Percentiles rank a stretch among this genome's conserved stretches.
Evolutionary conservation across 1,284 basidiomycete species (phyloP).

Genomic region (Rhodotorula sp.): DNA sequence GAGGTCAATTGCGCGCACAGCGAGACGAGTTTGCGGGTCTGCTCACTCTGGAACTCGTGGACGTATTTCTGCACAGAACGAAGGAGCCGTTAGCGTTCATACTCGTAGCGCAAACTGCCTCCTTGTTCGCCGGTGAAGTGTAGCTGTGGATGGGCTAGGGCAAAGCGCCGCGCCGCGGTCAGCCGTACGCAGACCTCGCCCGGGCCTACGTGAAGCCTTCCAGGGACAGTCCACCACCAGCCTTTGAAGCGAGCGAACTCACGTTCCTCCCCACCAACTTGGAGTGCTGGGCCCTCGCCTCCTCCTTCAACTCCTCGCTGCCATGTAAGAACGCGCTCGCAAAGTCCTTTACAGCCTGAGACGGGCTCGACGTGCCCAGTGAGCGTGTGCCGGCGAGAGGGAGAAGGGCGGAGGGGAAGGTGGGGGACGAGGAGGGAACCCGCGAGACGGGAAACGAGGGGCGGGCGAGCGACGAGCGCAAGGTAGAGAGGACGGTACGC

Average conservation of each 20-base stretch:
- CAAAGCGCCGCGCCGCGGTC: no score
- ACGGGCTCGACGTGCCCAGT: not conserved
- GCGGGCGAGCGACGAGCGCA: no score
- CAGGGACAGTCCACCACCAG: not conserved
- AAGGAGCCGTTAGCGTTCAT: not conserved
- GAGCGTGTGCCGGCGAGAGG: no score
- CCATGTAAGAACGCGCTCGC: conserved; percentile 60
- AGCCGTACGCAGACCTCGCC: no score
- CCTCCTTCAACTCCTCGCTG: conserved; percentile 77
- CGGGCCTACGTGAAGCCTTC: not conserved
- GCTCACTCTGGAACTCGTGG: conserved; percentile 80
- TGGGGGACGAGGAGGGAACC: not conserved
- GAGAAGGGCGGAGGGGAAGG: no score
- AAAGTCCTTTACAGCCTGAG: conserved; percentile 5
- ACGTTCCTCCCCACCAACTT: conserved; percentile 73
- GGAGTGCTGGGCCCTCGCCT: conserved; percentile 74
- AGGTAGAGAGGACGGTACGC: no score
- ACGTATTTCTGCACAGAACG: conserved; percentile 48
- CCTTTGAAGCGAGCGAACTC: not conserved
- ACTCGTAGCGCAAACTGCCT: not conserved
- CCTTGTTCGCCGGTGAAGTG: not conserved
- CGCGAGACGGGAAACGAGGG: not conserved
- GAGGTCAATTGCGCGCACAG: not conserved
- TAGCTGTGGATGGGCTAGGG: no score
- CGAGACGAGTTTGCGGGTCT: fast-evolving